Evolutionary conservation across 495 filamentous ascomycete genomes (phyloP).

Genomic region (Emericellopsis terricola): DNA sequence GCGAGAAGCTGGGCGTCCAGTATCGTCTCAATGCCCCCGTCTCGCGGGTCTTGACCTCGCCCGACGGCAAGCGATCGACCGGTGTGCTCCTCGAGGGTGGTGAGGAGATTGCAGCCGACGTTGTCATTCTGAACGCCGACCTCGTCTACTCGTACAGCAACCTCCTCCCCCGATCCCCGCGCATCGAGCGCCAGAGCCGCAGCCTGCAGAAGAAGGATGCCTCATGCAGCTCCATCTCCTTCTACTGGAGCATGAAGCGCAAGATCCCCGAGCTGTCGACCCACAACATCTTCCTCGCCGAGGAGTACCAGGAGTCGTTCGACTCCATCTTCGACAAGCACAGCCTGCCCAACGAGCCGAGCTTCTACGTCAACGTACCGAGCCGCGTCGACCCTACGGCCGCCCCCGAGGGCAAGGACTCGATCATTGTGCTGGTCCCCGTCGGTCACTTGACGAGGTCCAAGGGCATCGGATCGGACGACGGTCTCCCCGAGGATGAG

Average conservation of each 20-base stretch:
- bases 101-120: conserved; percentile 33
- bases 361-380: conserved; percentile 60
- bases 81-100: conserved; percentile 36
- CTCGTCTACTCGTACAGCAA: conserved; percentile 53
- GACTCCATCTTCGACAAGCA: conserved; percentile 53
- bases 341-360: conserved; percentile 40
- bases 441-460: conserved; percentile 35
- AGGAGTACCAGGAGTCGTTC: conserved; percentile 48
- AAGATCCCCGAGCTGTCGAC: conserved; percentile 38
- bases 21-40: conserved; percentile 38
- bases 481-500: conserved; percentile 14
- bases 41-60: conserved; percentile 21
- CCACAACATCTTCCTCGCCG: conserved; percentile 60
- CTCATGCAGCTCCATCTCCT: conserved; percentile 54
- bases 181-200: conserved; percentile 17
- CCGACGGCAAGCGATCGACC: conserved; percentile 23
- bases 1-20: conserved; percentile 33
- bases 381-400: conserved; percentile 44
- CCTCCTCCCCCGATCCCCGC: conserved; percentile 24
- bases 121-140: conserved; percentile 50
- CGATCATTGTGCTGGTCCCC: conserved; percentile 46
- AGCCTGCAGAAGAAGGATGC: conserved; percentile 28
- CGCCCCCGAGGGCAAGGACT: conserved; percentile 41
- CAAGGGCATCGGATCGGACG: neutral
- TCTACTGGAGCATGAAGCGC: conserved; percentile 48